Percentiles rank a stretch among this genome's conserved stretches.
Conservation (phyloP, 1,284 basidiomycete genomes). For the Fereydounia khargensis region DNA sequence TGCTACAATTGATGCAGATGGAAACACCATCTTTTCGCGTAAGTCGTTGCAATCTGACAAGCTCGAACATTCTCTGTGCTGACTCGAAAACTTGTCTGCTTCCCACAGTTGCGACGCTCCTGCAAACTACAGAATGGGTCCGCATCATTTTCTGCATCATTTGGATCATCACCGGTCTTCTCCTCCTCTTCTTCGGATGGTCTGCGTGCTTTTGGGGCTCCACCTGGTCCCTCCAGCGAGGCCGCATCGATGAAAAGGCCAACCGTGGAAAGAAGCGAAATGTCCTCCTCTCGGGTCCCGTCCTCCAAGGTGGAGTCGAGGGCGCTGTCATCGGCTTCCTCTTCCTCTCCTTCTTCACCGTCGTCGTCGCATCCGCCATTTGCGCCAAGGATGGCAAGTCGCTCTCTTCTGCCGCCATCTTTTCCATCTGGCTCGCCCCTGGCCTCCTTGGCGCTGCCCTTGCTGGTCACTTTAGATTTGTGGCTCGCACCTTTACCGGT, state of each 20-base stretch:
- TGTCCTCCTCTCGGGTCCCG: conserved; percentile 9
- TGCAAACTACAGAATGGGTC: conserved; percentile 23
- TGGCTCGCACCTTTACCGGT: conserved; percentile 23
- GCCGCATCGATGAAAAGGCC: conserved; percentile 10
- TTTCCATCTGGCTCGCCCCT: conserved; percentile 39
- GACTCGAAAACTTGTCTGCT: too few species aligned
- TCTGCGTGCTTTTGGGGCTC: conserved; percentile 44
- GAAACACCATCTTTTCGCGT: conserved; percentile 8
- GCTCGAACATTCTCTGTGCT: too few species aligned
- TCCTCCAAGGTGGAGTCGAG: conserved; percentile 37
- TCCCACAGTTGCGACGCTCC: conserved; percentile 12
- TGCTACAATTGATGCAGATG: neutral
- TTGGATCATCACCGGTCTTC: conserved; percentile 34
- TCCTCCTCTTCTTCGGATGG: conserved; percentile 45
- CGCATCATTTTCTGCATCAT: conserved; percentile 35
- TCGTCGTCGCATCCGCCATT: conserved; percentile 26
- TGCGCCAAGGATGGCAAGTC: conserved; percentile 11
- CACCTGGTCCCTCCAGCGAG: conserved; percentile 6
- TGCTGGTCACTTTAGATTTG: conserved; percentile 26
- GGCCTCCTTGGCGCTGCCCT: conserved; percentile 36
- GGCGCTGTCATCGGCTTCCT: conserved; percentile 39
- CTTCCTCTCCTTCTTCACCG: conserved; percentile 33
- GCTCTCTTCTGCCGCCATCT: conserved; percentile 20
- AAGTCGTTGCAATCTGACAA: too few species aligned
- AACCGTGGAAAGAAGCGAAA: neutral